Conservation (phyloP, 2,329 filamentous ascomycete species). For the Diaporthe sp. region DNA sequence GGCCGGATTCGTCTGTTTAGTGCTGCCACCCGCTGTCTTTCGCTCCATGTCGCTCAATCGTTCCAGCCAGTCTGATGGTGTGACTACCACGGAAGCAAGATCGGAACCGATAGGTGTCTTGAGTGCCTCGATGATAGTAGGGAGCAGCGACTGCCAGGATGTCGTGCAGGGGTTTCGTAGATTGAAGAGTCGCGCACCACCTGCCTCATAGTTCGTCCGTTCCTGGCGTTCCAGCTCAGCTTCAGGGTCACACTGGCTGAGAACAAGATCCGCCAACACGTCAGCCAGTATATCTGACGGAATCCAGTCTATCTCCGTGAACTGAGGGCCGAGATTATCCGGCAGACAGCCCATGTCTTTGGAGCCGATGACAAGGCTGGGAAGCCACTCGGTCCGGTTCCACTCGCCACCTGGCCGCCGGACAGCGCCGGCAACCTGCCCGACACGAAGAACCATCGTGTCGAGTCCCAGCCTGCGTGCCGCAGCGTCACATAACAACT, state of each 20-base stretch:
- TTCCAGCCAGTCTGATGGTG: slow-evolving; percentile 40
- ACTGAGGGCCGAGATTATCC: neutral
- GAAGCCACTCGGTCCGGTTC: slow-evolving; percentile 31
- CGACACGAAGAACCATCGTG: neutral
- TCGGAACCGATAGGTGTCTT: neutral
- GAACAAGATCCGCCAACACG: neutral
- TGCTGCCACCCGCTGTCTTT: slow-evolving; percentile 31
- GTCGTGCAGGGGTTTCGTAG: slow-evolving; percentile 46
- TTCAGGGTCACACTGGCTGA: neutral
- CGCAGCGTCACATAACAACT: neutral
- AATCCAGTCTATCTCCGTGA: slow-evolving; percentile 23
- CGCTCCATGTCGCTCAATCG: neutral
- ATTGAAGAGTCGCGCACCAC: slow-evolving; percentile 44
- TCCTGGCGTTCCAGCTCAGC: neutral
- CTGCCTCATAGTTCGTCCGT: neutral
- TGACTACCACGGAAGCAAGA: neutral
- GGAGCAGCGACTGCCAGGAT: slow-evolving; percentile 45
- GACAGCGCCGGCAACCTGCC: neutral
- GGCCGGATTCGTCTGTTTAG: slow-evolving; percentile 46
- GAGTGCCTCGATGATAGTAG: slow-evolving; percentile 41
- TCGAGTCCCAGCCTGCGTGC: neutral
- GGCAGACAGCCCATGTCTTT: slow-evolving; percentile 11
- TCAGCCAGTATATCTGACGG: slow-evolving; percentile 26
- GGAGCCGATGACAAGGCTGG: slow-evolving; percentile 26
- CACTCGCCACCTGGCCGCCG: neutral